Conservation (phyloP, 2,329 filamentous ascomycete species). For the Chalara sp. region DNA sequence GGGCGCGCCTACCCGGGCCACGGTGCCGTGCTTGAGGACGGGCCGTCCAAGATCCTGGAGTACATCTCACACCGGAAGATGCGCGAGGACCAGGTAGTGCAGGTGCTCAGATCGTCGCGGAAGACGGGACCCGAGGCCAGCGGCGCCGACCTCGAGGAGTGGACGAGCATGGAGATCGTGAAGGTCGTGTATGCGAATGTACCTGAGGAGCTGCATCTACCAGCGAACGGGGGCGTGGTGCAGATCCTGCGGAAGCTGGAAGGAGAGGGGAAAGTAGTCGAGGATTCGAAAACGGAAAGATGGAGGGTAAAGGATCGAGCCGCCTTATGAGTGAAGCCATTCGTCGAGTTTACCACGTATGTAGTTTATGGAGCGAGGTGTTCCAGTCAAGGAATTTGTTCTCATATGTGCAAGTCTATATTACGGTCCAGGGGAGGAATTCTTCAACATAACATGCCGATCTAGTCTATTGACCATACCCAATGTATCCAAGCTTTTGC, state of each 20-base stretch:
- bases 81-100: slow-evolving; percentile 72
- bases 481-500: too few relatives aligned
- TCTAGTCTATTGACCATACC: too few relatives aligned
- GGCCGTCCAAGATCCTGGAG: slow-evolving; percentile 64
- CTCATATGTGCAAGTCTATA: too few relatives aligned
- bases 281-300: slow-evolving; percentile 29
- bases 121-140: slow-evolving; percentile 17
- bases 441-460: too few relatives aligned
- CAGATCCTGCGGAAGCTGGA: slow-evolving; percentile 77
- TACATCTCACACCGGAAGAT: slow-evolving; percentile 78
- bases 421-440: too few relatives aligned
- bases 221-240: slow-evolving; percentile 68
- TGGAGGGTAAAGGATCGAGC: slow-evolving; percentile 40
- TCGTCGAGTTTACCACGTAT: too few relatives aligned
- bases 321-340: slow-evolving; percentile 11
- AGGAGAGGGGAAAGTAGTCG: slow-evolving; percentile 60
- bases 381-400: too few relatives aligned
- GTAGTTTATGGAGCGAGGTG: too few relatives aligned
- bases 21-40: slow-evolving; percentile 70
- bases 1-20: slow-evolving; percentile 83
- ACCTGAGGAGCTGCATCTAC: slow-evolving; percentile 64
- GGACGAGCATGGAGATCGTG: slow-evolving; percentile 78
- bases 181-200: slow-evolving; percentile 79
- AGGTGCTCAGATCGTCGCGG: slow-evolving; percentile 46
- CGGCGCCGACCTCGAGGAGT: slow-evolving; percentile 32